These are phyloP conservation scores for Phytophthora aleatoria DNA, from an alignment of 352 stramenopile genomes.

Conservation along the genomic window DNA sequence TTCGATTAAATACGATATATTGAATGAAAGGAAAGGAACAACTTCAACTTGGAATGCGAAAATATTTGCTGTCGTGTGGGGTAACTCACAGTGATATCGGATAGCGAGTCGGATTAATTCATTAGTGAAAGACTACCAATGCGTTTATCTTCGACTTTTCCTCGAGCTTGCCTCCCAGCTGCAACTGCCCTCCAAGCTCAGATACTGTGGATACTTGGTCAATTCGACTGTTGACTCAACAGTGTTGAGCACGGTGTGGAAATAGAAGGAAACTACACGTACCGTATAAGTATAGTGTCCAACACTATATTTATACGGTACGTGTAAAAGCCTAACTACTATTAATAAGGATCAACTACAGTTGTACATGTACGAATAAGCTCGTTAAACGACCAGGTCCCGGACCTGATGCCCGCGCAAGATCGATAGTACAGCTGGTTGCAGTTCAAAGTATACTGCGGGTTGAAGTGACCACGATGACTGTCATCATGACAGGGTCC, in stretches of 20 bases:
- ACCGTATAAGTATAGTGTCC: too few relatives aligned
- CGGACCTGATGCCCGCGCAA: too few relatives aligned
- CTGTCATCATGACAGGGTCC: too few relatives aligned
- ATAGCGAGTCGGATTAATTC: too few relatives aligned
- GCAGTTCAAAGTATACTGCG: background rate
- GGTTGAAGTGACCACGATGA: too few relatives aligned
- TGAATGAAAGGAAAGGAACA: background rate
- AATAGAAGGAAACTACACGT: too few relatives aligned
- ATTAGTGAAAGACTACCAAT: too few relatives aligned
- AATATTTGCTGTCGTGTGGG: too few relatives aligned
- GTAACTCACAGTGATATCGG: too few relatives aligned
- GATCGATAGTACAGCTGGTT: background rate
- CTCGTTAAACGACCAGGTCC: background rate
- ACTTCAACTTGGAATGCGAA: background rate
- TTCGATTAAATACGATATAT: slow-evolving; percentile 1
- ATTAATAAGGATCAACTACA: background rate
- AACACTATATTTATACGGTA: too few relatives aligned
- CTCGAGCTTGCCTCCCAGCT: too few relatives aligned
- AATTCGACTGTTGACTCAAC: background rate
- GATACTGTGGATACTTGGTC: background rate
- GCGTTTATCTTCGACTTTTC: too few relatives aligned
- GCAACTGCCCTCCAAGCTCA: background rate
- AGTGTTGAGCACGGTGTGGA: background rate
- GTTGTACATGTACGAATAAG: background rate
- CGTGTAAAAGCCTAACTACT: background rate